phyloP scores from a whole-genome alignment of 345 rosid species.

The Syzygium aqueum region DNA sequence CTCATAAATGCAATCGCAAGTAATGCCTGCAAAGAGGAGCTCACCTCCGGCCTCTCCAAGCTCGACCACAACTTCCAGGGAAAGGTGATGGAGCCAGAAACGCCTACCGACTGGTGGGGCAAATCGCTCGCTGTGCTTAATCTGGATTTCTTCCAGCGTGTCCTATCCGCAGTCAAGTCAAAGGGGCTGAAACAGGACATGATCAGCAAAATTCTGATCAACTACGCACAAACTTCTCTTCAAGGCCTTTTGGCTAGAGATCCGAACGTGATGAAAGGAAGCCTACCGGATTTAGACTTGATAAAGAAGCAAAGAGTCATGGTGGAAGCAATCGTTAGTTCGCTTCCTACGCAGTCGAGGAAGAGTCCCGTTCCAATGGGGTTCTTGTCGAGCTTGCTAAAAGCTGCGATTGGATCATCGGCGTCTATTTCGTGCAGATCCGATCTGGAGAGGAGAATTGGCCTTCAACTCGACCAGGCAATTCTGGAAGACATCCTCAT shows the following conservation, averaged over 20 bases:
- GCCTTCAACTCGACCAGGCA: constrained; percentile 93
- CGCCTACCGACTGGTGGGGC: constrained; percentile 94
- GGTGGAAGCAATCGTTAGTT: constrained; percentile 65
- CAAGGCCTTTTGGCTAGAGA: constrained; percentile 63
- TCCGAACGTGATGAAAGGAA: constrained; percentile 48
- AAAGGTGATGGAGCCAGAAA: constrained; percentile 50
- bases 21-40: constrained; percentile 94
- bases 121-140: constrained; percentile 57
- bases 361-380: constrained; percentile 87
- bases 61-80: constrained; percentile 65
- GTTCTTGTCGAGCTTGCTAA: constrained; percentile 81
- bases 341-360: constrained; percentile 86
- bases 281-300: constrained; percentile 44
- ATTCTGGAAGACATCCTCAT: constrained; percentile 94
- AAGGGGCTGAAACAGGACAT: constrained; percentile 92
- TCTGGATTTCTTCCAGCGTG: constrained; percentile 84
- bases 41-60: constrained; percentile 81
- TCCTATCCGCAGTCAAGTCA: constrained; percentile 66
- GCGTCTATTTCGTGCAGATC: constrained; percentile 64
- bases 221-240: constrained; percentile 71
- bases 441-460: constrained; percentile 80
- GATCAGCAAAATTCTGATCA: constrained; percentile 84
- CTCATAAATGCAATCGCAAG: constrained; percentile 66
- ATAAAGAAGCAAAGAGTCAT: constrained; percentile 72
- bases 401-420: constrained; percentile 64